Evolutionary conservation across 1,139 yeast genomes (phyloP), one percentile per base, ranked within the genome.

Genomic region (Suhomyces bokatorum): DNA sequence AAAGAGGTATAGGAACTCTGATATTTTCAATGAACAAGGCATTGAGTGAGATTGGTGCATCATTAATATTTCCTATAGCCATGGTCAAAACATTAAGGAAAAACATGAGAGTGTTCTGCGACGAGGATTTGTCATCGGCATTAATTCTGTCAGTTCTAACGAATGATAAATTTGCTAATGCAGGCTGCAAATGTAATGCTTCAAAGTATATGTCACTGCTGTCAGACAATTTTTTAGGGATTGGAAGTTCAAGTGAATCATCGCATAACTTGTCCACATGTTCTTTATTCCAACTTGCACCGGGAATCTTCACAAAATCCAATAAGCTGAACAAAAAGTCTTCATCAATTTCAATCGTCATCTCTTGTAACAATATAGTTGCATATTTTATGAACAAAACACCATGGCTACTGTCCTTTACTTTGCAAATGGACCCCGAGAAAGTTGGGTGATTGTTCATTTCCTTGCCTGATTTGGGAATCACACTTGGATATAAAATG

Each of bases 61-160:
- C 98, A 59, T 93, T 91, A 48, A 95, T 88, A 63, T 93, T 95
- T 26, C 99, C 99, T 53, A 95, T 81, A 0, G 99, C 96, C 98
- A 91, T 91, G 0, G 98, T 90, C 49, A 95, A 70, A 38, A 93
- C 83, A 61, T 93, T 90, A 54, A 88, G 76, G 57, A 90, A 83
- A 64, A 85, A 86, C 77, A 83, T 78, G 45, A 86, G 58, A 0
- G 95, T 75, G 53, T 85, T 87, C 45, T 80, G 83, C 0, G 88
- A 71, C 0, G 79, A 70, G 0, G 80, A 67, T 41, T 75, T 70
- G 44, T 78, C 85, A 57, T 69, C 78, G 2, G 78, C 78, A 60
- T 85, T 84, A 28, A 86, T 76, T 46, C 89, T 72, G 59, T 90
- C 97, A 0, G 98, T 90, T 53, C 98, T 78, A 17, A 88, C 93